Evolutionary conservation across 345 rosid species (phyloP).

Genomic region (Salix caprea): DNA sequence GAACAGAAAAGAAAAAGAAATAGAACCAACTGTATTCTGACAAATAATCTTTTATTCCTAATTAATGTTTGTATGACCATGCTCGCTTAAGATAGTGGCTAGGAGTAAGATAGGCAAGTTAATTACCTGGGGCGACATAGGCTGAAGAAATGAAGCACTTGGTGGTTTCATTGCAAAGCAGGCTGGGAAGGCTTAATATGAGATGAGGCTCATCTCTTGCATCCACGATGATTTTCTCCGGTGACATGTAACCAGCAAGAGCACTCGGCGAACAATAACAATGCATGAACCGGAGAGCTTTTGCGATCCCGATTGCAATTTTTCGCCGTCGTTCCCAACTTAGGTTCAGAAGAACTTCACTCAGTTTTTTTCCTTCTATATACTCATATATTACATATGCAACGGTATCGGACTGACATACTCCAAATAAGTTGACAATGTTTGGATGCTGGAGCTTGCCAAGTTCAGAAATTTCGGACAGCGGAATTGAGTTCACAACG

Average conservation of each 20-base stretch:
- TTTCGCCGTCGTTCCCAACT: conserved; percentile 60
- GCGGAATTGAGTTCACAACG: conserved; percentile 22
- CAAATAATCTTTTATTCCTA: not conserved
- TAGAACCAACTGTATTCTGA: not conserved
- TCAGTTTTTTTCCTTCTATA: conserved; percentile 49
- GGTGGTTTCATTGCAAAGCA: conserved; percentile 19
- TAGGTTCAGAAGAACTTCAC: conserved; percentile 39
- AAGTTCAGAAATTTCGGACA: conserved; percentile 26
- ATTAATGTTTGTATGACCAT: not conserved
- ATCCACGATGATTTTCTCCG: conserved; percentile 51
- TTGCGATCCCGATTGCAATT: conserved; percentile 54
- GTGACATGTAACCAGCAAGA: conserved; percentile 45
- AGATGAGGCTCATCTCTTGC: conserved; percentile 47
- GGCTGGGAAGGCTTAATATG: conserved; percentile 34
- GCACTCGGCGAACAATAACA: conserved; percentile 29
- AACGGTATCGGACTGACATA: conserved; percentile 45
- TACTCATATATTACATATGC: conserved; percentile 51
- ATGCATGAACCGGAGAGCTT: conserved; percentile 65
- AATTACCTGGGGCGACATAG: conserved; percentile 63
- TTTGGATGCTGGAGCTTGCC: conserved; percentile 56
- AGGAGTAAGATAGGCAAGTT: not conserved
- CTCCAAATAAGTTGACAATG: conserved; percentile 47
- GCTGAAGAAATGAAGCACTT: conserved; percentile 40
- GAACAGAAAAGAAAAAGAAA: too few relatives aligned
- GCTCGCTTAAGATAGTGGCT: not conserved